Evolutionary conservation across 257 asterid genomes (phyloP), one percentile per base, ranked within the genome.

Genomic region (Scutellaria barbata): DNA sequence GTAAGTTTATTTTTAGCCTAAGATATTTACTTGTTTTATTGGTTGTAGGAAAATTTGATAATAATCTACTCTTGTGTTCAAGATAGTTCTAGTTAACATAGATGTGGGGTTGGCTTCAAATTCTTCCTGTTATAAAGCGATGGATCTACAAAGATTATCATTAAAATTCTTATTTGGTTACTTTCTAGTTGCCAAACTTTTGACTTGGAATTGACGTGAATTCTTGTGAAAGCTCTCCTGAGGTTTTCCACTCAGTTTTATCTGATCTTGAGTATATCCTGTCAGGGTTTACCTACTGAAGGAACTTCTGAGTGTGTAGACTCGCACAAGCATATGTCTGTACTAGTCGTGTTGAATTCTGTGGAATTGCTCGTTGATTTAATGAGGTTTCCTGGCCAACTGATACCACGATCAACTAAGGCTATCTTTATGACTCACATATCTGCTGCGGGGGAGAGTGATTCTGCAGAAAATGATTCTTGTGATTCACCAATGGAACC

Each of bases 401-500:
- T 92, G 56, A 86, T 92, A 50, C 96, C 98, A 6, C 90, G 84
- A 60, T 85, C 98, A 43, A 79, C 88, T 68, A 92, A 87, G 82
- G 96, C 96, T 71, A 83, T 92, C 72, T 90, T 81, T 78, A 86
- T 89, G 96, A 86, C 93, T 77, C 98, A 89, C 74, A 81, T 92
- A 70, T 88, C 95, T 80, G 96, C 89, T 78, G 95, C 98, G 7
- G 99, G 92, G 75, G 99, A 95, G 86, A 95, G 98, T 80, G 99
- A 95, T 72, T 92, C 98, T 78, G 99, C 99, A 66, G 99, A 95
- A 84, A 95, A 95, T 87, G 99, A 95, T 81, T 95, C 99, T 55
- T 95, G 98, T 63, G 99, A 95, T 88, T 95, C 99, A 37, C 99
- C 99, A 12, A 74, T 95, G 84, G 99, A 91, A 81, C 98, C 99